A percentile compares a stretch with the other conserved stretches of the same genome.
Conservation (phyloP, 805 yeast species). For the Monosporozyma siamensis region DNA sequence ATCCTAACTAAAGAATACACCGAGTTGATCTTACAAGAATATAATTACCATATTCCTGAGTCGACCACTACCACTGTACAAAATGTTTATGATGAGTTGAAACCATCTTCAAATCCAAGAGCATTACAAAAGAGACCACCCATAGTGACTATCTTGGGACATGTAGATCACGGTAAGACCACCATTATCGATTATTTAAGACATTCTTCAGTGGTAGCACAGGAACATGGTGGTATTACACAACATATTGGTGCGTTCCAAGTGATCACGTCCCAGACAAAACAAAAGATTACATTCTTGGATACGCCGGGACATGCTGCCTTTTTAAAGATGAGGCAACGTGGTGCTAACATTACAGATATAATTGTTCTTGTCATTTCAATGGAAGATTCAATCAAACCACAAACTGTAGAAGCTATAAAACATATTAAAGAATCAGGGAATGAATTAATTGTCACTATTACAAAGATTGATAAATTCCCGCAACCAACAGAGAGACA, state of each 20-base stretch:
- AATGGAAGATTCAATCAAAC: constrained; percentile 96
- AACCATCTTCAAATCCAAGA: constrained; percentile 42
- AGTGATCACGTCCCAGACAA: constrained; percentile 65
- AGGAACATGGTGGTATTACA: constrained; percentile 93
- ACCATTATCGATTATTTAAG: constrained; percentile 82
- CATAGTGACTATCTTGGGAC: constrained; percentile 96
- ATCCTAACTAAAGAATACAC: constrained; percentile 84
- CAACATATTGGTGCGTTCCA: constrained; percentile 97
- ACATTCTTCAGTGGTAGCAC: constrained; percentile 71
- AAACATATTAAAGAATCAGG: constrained; percentile 67
- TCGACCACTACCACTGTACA: constrained; percentile 36
- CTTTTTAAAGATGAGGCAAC: constrained; percentile 87
- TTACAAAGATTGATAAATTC: constrained; percentile 83
- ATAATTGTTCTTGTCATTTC: constrained; percentile 89
- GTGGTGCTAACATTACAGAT: constrained; percentile 93
- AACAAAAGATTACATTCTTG: constrained; percentile 73
- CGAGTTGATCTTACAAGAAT: constrained; percentile 78
- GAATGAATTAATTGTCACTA: constrained; percentile 64
- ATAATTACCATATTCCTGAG: constrained; percentile 51
- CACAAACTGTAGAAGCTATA: constrained; percentile 92
- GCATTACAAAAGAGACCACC: constrained; percentile 69
- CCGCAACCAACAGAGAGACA: constrained; percentile 31
- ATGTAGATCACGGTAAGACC: constrained; percentile 97
- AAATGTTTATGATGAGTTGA: constrained; percentile 51
- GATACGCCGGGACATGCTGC: constrained; percentile 99